Percentiles rank a stretch among this genome's conserved stretches.
Conservation (phyloP, 805 yeast genomes). For the Ogataea degrootiae region DNA sequence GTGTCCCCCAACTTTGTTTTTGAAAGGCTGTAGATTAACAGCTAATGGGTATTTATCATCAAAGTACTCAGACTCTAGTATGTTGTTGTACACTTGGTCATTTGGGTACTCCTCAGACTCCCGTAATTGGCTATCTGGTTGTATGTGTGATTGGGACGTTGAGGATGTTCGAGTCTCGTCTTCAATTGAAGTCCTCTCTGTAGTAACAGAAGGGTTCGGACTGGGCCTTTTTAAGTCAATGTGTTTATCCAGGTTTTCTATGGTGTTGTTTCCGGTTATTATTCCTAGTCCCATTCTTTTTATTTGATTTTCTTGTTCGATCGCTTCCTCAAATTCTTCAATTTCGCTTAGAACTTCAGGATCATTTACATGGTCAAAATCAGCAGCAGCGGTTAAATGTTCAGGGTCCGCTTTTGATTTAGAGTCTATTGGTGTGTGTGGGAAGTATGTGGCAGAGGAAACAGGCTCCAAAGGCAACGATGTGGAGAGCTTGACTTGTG, state of each 20-base stretch:
- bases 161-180: no score
- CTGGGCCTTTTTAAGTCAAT: no score
- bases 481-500: slow-evolving; percentile 4
- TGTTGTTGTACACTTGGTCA: background rate
- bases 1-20: slow-evolving; percentile 96
- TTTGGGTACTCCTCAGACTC: background rate
- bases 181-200: no score
- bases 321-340: slow-evolving; percentile 22
- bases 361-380: slow-evolving; percentile 35
- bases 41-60: slow-evolving; percentile 58
- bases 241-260: background rate
- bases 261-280: background rate
- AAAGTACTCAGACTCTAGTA: slow-evolving; percentile 4
- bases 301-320: slow-evolving; percentile 13
- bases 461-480: slow-evolving; percentile 46
- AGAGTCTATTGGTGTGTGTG: slow-evolving; percentile 47
- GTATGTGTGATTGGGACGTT: no score
- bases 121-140: background rate
- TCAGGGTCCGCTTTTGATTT: slow-evolving; percentile 24
- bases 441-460: slow-evolving; percentile 67
- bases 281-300: slow-evolving; percentile 1
- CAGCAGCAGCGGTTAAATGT: slow-evolving; percentile 47
- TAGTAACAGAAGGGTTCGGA: no score
- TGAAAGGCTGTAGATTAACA: slow-evolving; percentile 86
- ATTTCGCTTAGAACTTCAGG: slow-evolving; percentile 20